These are phyloP conservation scores for Xylaria venustula DNA, from an alignment of 495 filamentous ascomycete species.

Conservation along the genomic window DNA sequence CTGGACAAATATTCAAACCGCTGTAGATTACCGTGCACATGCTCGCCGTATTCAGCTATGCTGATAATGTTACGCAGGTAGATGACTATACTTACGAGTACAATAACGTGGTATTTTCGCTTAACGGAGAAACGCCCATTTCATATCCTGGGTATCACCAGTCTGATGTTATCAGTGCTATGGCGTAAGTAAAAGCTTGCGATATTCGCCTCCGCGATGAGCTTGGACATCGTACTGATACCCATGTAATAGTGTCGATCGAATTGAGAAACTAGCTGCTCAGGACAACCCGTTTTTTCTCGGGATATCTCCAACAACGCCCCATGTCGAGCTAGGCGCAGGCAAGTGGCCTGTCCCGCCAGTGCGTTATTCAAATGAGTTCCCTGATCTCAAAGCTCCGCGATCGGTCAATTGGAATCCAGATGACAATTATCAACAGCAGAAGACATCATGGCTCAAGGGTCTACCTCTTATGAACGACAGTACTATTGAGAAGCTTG, in stretches of 20 bases:
- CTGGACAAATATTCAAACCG: constrained; percentile 12
- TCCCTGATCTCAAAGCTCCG: constrained; percentile 32
- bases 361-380: constrained; percentile 28
- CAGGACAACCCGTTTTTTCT: constrained; percentile 56
- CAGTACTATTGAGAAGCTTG: constrained; percentile 26
- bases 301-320: constrained; percentile 51
- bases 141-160: constrained; percentile 49
- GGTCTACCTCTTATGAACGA: constrained; percentile 46
- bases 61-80: constrained; percentile 32
- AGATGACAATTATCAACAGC: constrained; percentile 27
- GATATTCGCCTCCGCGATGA: too few species aligned
- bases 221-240: too few species aligned
- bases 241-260: constrained; percentile 10
- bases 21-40: background rate
- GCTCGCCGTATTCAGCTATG: too few species aligned
- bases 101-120: constrained; percentile 54
- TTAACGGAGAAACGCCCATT: constrained; percentile 46
- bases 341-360: constrained; percentile 13
- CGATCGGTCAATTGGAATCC: constrained; percentile 35
- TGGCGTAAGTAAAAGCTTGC: background rate
- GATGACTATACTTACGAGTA: constrained; percentile 61
- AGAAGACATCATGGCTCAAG: constrained; percentile 52
- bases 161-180: constrained; percentile 49
- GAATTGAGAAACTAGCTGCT: constrained; percentile 12
- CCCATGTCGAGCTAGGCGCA: constrained; percentile 45